Evolutionary conservation across 345 rosid species (phyloP).

Genomic region (Eucalyptus polyanthemos): DNA sequence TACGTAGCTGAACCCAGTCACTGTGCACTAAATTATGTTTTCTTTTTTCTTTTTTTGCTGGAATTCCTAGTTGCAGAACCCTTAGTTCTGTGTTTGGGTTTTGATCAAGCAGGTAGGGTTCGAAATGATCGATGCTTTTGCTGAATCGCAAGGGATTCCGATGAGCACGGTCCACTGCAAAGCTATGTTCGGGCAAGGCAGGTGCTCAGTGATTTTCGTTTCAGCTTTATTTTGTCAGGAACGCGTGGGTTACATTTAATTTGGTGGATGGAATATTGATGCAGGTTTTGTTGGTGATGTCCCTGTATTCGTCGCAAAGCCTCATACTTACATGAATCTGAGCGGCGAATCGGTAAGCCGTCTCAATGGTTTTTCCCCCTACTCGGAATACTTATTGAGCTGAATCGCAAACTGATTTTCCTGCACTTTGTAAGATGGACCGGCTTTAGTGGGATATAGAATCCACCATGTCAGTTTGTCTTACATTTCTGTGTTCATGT

Average conservation of each 20-base stretch:
- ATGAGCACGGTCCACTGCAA: constrained; percentile 43
- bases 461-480: not conserved
- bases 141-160: constrained; percentile 43
- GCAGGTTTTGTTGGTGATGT: constrained; percentile 45
- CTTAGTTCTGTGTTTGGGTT: not conserved
- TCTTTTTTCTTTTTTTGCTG: not conserved
- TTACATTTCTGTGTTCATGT: not conserved
- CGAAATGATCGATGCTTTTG: constrained; percentile 67
- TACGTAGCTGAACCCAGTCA: not conserved
- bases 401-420: not conserved
- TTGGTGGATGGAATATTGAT: not conserved
- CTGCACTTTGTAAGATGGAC: no score
- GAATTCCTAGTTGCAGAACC: not conserved
- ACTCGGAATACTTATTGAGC: not conserved
- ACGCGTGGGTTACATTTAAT: not conserved
- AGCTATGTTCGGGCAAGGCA: constrained; percentile 67
- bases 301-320: constrained; percentile 60
- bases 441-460: not conserved
- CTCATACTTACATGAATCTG: constrained; percentile 89
- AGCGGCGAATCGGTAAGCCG: constrained; percentile 81
- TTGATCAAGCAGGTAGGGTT: constrained; percentile 46
- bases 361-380: not conserved
- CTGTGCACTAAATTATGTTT: not conserved
- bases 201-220: not conserved
- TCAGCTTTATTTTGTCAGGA: not conserved